Base-by-base conservation (phyloP, 345 rosid species). In the Brassica cretica region DNA sequence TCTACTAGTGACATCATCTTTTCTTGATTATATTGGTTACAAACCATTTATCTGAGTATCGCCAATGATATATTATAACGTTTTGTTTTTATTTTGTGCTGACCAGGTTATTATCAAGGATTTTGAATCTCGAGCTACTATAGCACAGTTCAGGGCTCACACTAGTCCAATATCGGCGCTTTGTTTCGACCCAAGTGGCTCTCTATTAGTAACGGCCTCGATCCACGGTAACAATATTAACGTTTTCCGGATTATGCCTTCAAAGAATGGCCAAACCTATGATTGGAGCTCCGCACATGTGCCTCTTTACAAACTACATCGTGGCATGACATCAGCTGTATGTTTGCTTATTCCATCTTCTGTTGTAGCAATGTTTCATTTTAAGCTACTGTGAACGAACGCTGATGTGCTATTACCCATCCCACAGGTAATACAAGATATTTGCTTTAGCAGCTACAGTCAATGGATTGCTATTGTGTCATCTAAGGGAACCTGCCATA, bases 261-360 rank as follows among this genome's bases (percentile, higher is more conserved):
- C 87, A 56, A 91, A 86, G 81, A 82, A 78, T 80, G 93, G 88
- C 66, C 87, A 88, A 83, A 87, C 58, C 84, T 86, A 87, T 82
- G 93, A 96, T 65, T 90, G 96, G 99, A 90, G 87, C 76, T 89
- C 96, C 66, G 87, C 99, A 35, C 97, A 93, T 78, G 97, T 90
- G 67, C 98, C 91, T 82, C 97, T 96, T 61, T 96, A 96, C 86
- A 96, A 93, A 89, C 91, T 96, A 49, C 98, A 93, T 75, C 94
- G 97, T 67, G 99, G 99, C 80, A 86, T 96, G 85, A 96, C 99
- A 81, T 87, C 96, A 67, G 98, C 99, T 65, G 99, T 93, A 86
- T 69, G 93, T 83, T 78, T 51, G 63, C 53, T 58, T 6, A 55
- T 32, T 61, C 56, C 53, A 61, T 73, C 64, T 14, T 70, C 62